phyloP scores from a whole-genome alignment of 75 land plant species.

The Larix kaempferi region DNA sequence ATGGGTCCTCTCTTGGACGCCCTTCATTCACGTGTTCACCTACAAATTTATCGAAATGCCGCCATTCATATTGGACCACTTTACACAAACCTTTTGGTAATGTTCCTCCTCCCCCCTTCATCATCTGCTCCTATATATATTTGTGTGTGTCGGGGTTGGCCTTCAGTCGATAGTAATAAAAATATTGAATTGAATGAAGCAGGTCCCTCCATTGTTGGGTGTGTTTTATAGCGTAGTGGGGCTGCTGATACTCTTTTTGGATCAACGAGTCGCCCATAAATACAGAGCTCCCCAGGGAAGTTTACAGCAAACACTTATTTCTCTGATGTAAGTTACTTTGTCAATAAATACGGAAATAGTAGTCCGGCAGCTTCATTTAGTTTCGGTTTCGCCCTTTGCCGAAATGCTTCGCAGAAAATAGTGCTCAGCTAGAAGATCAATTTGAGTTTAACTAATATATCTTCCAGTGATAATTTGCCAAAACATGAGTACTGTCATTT shows the following conservation, averaged over 20 bases:
- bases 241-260: conserved; percentile 65
- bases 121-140: neutral
- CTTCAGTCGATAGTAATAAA: neutral
- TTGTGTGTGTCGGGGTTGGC: no score
- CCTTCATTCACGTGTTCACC: conserved; percentile 78
- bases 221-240: conserved; percentile 81
- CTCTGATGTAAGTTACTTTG: conserved; percentile 55
- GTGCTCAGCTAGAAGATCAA: no score
- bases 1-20: conserved; percentile 81
- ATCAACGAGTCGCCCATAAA: conserved; percentile 40
- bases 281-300: conserved; percentile 27
- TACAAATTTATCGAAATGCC: conserved; percentile 60
- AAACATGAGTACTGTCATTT: no score
- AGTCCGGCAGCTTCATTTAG: no score
- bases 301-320: conserved; percentile 41
- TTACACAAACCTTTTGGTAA: conserved; percentile 78
- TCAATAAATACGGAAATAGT: no score
- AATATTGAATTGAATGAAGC: neutral
- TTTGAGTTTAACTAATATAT: no score
- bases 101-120: neutral
- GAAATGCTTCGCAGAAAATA: no score
- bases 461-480: no score
- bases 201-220: conserved; percentile 85
- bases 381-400: no score
- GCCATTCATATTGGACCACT: conserved; percentile 71